These are phyloP conservation scores for Phytophthora melonis DNA, from an alignment of 352 stramenopile genomes.

Conservation along the genomic window DNA sequence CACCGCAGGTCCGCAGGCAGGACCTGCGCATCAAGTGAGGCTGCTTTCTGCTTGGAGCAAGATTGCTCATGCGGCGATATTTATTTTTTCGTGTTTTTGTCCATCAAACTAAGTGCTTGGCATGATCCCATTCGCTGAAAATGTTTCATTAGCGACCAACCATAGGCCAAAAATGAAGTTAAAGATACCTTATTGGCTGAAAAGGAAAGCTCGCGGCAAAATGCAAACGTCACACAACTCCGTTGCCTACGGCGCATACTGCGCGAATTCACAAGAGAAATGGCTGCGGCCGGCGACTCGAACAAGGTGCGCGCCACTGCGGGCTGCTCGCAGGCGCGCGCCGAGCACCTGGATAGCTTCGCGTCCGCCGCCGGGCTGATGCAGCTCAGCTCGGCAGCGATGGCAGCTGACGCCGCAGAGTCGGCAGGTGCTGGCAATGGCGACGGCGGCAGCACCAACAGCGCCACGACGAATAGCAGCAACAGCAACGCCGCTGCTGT, in stretches of 20 bases:
- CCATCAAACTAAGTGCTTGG: conserved; percentile 3
- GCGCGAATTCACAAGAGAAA: conserved; percentile 14
- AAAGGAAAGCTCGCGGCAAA: neutral
- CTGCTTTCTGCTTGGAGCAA: conserved; percentile 10
- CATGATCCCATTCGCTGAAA: conserved; percentile 7
- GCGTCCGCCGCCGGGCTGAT: conserved; percentile 52
- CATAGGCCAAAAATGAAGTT: neutral
- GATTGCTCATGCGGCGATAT: conserved; percentile 31
- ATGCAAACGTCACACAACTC: neutral
- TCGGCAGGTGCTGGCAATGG: neutral
- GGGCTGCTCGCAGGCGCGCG: conserved; percentile 13
- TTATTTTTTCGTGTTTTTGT: conserved; percentile 16
- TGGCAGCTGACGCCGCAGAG: conserved; percentile 23
- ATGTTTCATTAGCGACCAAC: neutral
- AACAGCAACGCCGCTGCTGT: conserved; percentile 1
- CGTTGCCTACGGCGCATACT: neutral
- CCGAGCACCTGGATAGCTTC: conserved; percentile 37
- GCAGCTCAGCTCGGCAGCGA: conserved; percentile 60
- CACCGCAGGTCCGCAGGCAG: neutral
- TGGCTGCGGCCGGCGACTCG: conserved; percentile 32
- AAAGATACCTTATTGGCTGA: neutral
- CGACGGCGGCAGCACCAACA: conserved; percentile 8
- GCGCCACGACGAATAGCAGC: neutral
- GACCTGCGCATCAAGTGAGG: conserved; percentile 12
- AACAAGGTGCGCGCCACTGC: conserved; percentile 32